phyloP scores from a whole-genome alignment of 257 asterid species.

The Voacanga thouarsii region DNA sequence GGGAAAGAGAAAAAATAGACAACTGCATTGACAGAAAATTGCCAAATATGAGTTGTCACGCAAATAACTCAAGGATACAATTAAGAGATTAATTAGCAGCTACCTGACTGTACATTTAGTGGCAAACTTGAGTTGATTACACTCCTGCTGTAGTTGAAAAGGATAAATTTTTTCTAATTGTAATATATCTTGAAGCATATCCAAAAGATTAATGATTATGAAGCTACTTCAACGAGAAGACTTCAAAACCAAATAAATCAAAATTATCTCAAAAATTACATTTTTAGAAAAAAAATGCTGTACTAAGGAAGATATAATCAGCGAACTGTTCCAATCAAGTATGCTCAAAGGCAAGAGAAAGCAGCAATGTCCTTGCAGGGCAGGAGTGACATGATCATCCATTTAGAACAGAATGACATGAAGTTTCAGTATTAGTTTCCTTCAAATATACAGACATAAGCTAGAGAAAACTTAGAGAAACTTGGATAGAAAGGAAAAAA shows the following conservation, averaged over 20 bases:
- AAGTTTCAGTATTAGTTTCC: background rate
- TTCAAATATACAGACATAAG: background rate
- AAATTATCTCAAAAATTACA: background rate
- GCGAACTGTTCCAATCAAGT: background rate
- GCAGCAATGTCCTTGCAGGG: background rate
- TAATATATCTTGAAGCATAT: background rate
- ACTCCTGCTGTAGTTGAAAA: background rate
- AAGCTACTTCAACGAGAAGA: background rate
- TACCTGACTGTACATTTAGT: background rate
- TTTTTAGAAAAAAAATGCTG: background rate
- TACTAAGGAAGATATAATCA: background rate
- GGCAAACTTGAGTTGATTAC: background rate
- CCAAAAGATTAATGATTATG: background rate
- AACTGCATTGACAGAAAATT: background rate
- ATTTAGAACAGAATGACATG: background rate
- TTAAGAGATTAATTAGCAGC: too few species aligned
- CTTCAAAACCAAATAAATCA: background rate
- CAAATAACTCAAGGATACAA: background rate
- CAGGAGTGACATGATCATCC: background rate
- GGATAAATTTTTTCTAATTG: background rate
- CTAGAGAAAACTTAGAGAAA: background rate
- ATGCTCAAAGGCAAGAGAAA: slow-evolving; percentile 2
- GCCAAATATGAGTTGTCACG: background rate
- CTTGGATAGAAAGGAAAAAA: background rate
- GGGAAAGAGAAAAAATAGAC: background rate